Percentiles rank a stretch among this genome's conserved stretches.
Evolutionary conservation across 495 filamentous ascomycete genomes (phyloP).

Genomic region (Podospora conica): DNA sequence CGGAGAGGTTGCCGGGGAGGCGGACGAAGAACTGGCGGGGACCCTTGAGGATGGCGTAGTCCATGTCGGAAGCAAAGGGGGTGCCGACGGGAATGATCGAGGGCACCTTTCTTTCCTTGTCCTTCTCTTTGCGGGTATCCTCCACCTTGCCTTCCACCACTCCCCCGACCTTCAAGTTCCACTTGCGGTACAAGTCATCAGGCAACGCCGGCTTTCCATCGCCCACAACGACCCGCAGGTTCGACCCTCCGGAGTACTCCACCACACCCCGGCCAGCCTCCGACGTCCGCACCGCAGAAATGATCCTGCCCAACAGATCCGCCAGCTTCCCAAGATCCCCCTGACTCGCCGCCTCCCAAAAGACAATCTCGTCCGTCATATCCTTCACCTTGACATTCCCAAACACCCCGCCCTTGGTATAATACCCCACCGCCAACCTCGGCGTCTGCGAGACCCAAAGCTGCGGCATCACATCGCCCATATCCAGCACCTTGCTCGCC

Average conservation of each 20-base stretch:
- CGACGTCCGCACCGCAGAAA: slow-evolving; percentile 22
- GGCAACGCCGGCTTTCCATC: background rate
- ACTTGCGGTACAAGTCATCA: background rate
- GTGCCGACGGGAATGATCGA: background rate
- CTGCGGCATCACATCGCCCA: slow-evolving; percentile 38
- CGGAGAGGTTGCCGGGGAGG: slow-evolving; percentile 17
- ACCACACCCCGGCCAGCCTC: background rate
- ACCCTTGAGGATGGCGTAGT: slow-evolving; percentile 13
- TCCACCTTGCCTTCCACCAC: background rate
- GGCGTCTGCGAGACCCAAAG: slow-evolving; percentile 48
- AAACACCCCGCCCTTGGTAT: slow-evolving; percentile 36
- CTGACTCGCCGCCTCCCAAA: slow-evolving; percentile 37
- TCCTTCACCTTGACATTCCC: slow-evolving; percentile 32
- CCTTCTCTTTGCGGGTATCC: background rate
- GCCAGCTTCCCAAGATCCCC: slow-evolving; percentile 29
- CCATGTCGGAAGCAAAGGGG: slow-evolving; percentile 6
- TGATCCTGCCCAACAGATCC: slow-evolving; percentile 33
- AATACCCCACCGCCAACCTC: slow-evolving; percentile 45
- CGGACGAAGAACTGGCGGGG: slow-evolving; percentile 24
- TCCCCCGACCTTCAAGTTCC: background rate
- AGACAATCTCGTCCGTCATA: slow-evolving; percentile 28
- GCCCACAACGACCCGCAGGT: background rate
- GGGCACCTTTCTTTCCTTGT: background rate
- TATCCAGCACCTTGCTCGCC: slow-evolving; percentile 27
- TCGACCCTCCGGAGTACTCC: slow-evolving; percentile 1